Conservation (phyloP, 805 yeast species). For the Starmerella etchellsii region DNA sequence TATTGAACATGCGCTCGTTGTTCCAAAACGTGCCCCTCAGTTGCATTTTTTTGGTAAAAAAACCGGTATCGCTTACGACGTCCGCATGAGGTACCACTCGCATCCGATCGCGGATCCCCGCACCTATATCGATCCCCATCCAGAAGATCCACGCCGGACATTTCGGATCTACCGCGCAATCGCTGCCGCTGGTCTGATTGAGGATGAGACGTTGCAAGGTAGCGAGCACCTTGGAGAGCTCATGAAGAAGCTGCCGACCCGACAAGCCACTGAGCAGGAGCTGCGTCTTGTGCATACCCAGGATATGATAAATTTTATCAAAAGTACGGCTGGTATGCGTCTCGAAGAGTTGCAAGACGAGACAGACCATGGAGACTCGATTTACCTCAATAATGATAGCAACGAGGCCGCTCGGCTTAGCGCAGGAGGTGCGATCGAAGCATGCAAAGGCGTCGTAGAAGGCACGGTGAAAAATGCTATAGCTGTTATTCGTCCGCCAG, state of each 20-base stretch:
- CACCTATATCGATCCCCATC: slow-evolving; percentile 96
- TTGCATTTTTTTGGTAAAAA: slow-evolving; percentile 50
- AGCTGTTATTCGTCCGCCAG: slow-evolving; percentile 97
- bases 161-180: slow-evolving; percentile 84
- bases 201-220: slow-evolving; percentile 62
- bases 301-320: slow-evolving; percentile 64
- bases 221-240: slow-evolving; percentile 66
- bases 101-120: slow-evolving; percentile 81
- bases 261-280: slow-evolving; percentile 82
- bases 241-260: slow-evolving; percentile 78
- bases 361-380: slow-evolving; percentile 87
- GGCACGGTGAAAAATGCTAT: slow-evolving; percentile 81
- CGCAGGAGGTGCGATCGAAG: slow-evolving; percentile 96
- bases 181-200: slow-evolving; percentile 85
- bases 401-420: slow-evolving; percentile 74
- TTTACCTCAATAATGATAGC: slow-evolving; percentile 87
- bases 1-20: slow-evolving; percentile 15
- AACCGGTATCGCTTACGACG: slow-evolving; percentile 93
- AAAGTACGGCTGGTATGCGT: slow-evolving; percentile 62
- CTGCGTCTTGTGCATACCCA: slow-evolving; percentile 73
- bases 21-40: slow-evolving; percentile 35
- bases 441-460: slow-evolving; percentile 88
- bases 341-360: slow-evolving; percentile 64
- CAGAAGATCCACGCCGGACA: slow-evolving; percentile 95
- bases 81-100: slow-evolving; percentile 94